phyloP scores from a whole-genome alignment of 2,329 filamentous ascomycete genomes.

The Sphaerulina vaccinii region DNA sequence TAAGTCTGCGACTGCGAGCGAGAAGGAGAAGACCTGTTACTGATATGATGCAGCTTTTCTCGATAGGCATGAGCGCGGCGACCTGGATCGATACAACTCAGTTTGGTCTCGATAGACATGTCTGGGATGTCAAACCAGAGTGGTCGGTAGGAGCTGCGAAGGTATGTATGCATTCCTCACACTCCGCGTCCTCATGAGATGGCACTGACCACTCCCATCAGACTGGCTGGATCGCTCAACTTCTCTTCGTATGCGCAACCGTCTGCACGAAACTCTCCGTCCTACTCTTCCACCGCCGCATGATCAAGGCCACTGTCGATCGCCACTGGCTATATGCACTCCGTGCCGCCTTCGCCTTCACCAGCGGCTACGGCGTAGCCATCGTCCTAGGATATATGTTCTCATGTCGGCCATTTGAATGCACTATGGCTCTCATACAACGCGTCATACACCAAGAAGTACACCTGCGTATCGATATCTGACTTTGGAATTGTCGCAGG shows the following conservation, averaged over 20 bases:
- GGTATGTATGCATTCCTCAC: slow-evolving; percentile 15
- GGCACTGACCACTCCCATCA: slow-evolving; percentile 4
- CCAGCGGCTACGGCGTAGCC: slow-evolving; percentile 23
- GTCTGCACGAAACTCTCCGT: slow-evolving; percentile 30
- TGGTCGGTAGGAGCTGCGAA: slow-evolving; percentile 21
- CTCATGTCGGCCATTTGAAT: slow-evolving; percentile 27
- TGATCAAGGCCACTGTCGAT: slow-evolving; percentile 24
- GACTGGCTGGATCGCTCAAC: slow-evolving; percentile 27
- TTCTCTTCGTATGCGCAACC: slow-evolving; percentile 27
- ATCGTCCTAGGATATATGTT: slow-evolving; percentile 22
- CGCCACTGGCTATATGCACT: slow-evolving; percentile 26
- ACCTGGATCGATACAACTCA: slow-evolving; percentile 20
- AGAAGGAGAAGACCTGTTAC: background rate
- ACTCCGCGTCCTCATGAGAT: background rate
- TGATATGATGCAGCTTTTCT: slow-evolving; percentile 16
- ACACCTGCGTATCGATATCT: slow-evolving; percentile 21
- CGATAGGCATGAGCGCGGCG: slow-evolving; percentile 23
- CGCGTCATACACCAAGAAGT: slow-evolving; percentile 15
- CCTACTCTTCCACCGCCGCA: slow-evolving; percentile 31
- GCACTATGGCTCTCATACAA: slow-evolving; percentile 27
- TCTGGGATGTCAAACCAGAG: slow-evolving; percentile 26
- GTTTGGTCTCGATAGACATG: slow-evolving; percentile 27
- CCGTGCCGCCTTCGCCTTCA: slow-evolving; percentile 25
- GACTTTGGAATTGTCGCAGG: slow-evolving; percentile 18
- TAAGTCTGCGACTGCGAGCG: background rate